phyloP scores from a whole-genome alignment of 345 rosid species.

The Populus euphratica region DNA sequence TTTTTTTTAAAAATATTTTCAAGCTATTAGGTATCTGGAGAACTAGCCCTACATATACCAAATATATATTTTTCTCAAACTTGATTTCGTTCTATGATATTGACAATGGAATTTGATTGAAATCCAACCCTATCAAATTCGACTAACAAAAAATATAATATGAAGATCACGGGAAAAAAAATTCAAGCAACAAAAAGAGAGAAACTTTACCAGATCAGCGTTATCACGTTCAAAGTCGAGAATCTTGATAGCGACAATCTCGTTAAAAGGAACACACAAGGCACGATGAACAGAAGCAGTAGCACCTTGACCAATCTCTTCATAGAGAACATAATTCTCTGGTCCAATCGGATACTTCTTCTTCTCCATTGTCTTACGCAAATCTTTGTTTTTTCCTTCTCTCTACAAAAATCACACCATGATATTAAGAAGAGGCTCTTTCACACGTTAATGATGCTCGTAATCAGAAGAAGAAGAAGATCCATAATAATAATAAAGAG shows the following conservation, averaged over 20 bases:
- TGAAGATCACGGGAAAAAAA: background rate
- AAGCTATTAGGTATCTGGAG: too few relatives aligned
- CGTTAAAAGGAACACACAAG: constrained; percentile 60
- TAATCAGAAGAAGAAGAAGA: background rate
- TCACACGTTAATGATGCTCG: too few relatives aligned
- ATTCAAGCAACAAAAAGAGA: background rate
- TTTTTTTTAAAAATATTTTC: too few relatives aligned
- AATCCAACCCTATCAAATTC: background rate
- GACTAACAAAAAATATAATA: background rate
- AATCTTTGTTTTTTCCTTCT: too few relatives aligned
- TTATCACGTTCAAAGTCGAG: constrained; percentile 94
- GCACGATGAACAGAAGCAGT: constrained; percentile 90
- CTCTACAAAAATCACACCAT: background rate
- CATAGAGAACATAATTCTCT: constrained; percentile 61
- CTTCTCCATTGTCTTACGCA: constrained; percentile 51
- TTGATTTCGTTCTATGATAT: background rate
- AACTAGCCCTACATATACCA: too few relatives aligned
- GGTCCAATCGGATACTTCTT: constrained; percentile 89
- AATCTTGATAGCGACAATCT: constrained; percentile 88
- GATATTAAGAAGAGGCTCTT: background rate
- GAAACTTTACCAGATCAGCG: constrained; percentile 62
- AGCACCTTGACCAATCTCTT: constrained; percentile 87
- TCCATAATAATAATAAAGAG: background rate
- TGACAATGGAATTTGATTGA: background rate
- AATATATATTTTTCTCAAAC: too few relatives aligned